Evolutionary conservation across 192 early-diverging fungal genomes (phyloP).

Genomic region (Jimgerdemannia lactiflua): DNA sequence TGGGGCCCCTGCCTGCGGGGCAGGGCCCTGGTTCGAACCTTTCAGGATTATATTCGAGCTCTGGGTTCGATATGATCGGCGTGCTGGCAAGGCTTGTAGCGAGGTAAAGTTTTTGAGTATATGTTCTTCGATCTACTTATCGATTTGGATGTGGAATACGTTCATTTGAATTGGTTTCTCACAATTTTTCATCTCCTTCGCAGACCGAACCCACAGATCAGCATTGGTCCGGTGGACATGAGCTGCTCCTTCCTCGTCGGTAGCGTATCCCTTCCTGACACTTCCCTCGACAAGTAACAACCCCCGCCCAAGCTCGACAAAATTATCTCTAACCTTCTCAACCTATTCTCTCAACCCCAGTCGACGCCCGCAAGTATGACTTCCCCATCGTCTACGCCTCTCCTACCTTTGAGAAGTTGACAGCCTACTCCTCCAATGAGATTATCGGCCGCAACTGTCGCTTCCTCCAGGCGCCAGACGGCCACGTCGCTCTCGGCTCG

Average conservation of each 20-base stretch:
- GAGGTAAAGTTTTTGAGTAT: constrained; percentile 10
- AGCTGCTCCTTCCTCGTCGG: constrained; percentile 50
- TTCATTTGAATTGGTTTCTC: constrained; percentile 1
- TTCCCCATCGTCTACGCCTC: constrained; percentile 63
- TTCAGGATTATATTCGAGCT: constrained; percentile 42
- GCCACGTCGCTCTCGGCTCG: constrained; percentile 46
- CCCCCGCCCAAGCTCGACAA: not conserved
- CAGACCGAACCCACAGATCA: constrained; percentile 55
- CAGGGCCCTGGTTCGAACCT: constrained; percentile 4
- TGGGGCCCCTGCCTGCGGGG: not conserved
- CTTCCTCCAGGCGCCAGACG: constrained; percentile 50
- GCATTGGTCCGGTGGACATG: constrained; percentile 58
- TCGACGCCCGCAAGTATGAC: constrained; percentile 38
- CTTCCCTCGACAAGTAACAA: not conserved
- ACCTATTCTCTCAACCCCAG: not conserved
- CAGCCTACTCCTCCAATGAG: constrained; percentile 44
- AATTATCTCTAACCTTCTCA: not conserved
- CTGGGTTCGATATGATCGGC: constrained; percentile 48
- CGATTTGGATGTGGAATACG: not conserved
- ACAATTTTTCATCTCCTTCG: not conserved
- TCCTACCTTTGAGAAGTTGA: constrained; percentile 62
- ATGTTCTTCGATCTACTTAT: constrained; percentile 5
- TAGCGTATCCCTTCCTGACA: not conserved
- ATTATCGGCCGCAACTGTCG: constrained; percentile 49
- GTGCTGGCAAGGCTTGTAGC: constrained; percentile 26